A percentile compares a stretch with the other conserved stretches of the same genome.
phyloP scores from a whole-genome alignment of 2,329 filamentous ascomycete species.

The Fusarium hostae region DNA sequence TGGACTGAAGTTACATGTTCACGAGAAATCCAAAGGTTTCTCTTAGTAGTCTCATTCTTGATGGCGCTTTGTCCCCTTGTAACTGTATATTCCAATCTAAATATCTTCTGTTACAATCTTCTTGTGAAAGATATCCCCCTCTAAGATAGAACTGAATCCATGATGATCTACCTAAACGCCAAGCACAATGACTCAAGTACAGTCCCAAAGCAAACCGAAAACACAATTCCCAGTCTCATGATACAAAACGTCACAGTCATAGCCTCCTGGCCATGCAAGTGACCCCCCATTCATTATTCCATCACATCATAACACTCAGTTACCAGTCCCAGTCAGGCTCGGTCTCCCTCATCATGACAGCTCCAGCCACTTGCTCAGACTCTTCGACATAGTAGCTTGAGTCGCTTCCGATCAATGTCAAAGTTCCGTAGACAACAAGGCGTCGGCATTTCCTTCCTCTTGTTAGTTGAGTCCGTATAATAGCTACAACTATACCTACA shows the following conservation, averaged over 20 bases:
- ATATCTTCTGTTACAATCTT: not conserved
- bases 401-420: slow-evolving; percentile 58
- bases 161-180: slow-evolving; percentile 9
- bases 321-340: slow-evolving; percentile 56
- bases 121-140: not conserved
- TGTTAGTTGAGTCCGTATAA: slow-evolving; percentile 2
- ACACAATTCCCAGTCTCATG: not conserved
- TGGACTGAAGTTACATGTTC: not conserved
- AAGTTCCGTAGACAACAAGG: slow-evolving; percentile 58
- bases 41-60: not conserved
- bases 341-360: slow-evolving; percentile 55
- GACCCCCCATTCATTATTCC: not conserved
- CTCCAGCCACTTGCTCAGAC: slow-evolving; percentile 56
- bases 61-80: not conserved
- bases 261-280: not conserved
- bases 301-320: not conserved
- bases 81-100: not conserved
- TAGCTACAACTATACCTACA: slow-evolving; percentile 48
- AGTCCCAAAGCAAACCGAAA: not conserved
- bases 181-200: not conserved
- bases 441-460: slow-evolving; percentile 53
- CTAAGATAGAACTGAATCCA: not conserved
- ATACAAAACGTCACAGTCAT: not conserved
- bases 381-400: slow-evolving; percentile 58
- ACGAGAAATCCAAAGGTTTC: not conserved